Evolutionary conservation across 768 basidiomycete genomes (phyloP).

Genomic region (Podaxis sp.): DNA sequence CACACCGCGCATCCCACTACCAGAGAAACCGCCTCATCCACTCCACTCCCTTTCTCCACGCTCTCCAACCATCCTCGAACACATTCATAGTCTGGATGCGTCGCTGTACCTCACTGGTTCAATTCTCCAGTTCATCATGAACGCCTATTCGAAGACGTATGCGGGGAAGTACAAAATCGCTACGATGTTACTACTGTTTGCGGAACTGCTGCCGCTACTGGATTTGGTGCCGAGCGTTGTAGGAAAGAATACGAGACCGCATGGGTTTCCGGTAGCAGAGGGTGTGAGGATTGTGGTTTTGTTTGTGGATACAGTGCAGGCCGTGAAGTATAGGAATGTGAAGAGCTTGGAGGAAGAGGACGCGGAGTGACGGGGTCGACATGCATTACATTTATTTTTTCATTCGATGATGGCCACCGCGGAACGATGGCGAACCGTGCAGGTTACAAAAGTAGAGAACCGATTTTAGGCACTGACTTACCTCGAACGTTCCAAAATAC

Average conservation of each 20-base stretch:
- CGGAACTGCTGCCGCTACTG: background rate
- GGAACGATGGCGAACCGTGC: background rate
- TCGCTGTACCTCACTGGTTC: conserved; percentile 18
- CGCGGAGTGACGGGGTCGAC: background rate
- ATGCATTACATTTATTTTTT: background rate
- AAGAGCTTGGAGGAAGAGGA: background rate
- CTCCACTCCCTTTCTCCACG: background rate
- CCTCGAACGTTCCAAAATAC: too few relatives aligned
- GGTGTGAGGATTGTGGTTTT: background rate
- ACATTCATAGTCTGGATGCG: background rate
- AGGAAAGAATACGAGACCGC: background rate
- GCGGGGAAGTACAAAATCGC: conserved; percentile 24
- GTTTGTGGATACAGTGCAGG: background rate
- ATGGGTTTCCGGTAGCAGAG: background rate
- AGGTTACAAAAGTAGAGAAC: background rate
- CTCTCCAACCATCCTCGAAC: background rate
- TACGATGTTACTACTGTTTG: background rate
- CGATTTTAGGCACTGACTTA: too few relatives aligned
- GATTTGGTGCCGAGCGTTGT: background rate
- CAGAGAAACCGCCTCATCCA: background rate
- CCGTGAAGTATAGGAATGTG: conserved; percentile 1
- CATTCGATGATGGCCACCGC: background rate
- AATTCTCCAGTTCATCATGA: conserved; percentile 26
- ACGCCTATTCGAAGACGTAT: conserved; percentile 21
- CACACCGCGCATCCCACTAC: conserved; percentile 8